Base-by-base conservation (phyloP, 345 rosid genomes). In the Psidium guajava region DNA sequence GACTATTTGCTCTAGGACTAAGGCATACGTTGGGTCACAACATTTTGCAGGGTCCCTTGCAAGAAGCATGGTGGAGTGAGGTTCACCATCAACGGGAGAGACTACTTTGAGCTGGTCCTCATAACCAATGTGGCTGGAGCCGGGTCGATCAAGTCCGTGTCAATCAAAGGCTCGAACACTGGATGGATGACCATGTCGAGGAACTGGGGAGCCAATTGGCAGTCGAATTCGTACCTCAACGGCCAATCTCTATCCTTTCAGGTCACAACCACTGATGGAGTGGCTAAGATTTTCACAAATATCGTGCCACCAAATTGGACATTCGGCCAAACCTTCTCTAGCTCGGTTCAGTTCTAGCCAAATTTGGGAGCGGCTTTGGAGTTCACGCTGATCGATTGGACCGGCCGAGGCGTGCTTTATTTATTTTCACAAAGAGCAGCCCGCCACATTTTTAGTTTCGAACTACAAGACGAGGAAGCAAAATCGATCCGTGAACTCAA, bases 121-220 rank as follows among this genome's bases (percentile, higher is more conserved):
- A 91, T 97, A 52, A 89, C 90, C 85, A 97, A 97, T 5, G 94
- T 97, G 24, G 99, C 86, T 24, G 97, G 93, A 51, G 96, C 92
- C 24, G 99, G 99, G 83, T 94, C 98, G 1, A 90, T 97, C 58
- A 82, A 84, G 83, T 91, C 95, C 1, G 94, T 93, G 3, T 94
- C 91, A 25, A 90, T 97, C 20, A 95, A 94, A 88, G 98, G 98
- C 44, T 91, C 98, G 42, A 95, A 89, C 69, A 95, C 95, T 0
- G 90, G 89, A 6, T 97, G 98, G 99, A 87, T 89, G 87, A 82
- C 98, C 3, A 94, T 94, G 98, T 94, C 98, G 24, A 93, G 98
- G 61, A 97, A 97, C 74, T 94, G 99, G 99, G 98, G 99, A 52
- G 93, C 98, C 52, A 95, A 97, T 58, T 97, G 99, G 99, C 99